Conservation (phyloP, 2,329 filamentous ascomycete genomes). For the Microdochium bolleyi region DNA sequence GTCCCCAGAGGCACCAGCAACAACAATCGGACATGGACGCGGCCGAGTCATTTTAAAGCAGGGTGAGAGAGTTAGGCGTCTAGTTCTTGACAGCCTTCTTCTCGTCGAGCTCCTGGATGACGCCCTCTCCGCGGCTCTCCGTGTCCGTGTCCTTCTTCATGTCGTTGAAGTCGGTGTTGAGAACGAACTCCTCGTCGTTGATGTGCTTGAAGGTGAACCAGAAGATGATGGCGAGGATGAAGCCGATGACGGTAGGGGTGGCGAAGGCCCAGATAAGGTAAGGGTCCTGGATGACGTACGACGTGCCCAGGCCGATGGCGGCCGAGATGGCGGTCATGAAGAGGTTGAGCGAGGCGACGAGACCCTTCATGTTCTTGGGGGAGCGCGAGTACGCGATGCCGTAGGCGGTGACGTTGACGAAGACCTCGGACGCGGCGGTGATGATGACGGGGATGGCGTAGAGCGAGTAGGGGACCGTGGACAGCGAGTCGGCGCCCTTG, state of each 20-base stretch:
- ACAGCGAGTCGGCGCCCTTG: slow-evolving; percentile 8
- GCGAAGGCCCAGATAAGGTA: slow-evolving; percentile 30
- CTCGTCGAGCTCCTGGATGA: slow-evolving; percentile 1
- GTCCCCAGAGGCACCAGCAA: no score
- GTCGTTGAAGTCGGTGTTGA: slow-evolving; percentile 16
- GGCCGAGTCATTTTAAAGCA: no score
- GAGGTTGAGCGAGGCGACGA: slow-evolving; percentile 63
- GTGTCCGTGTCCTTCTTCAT: slow-evolving; percentile 18
- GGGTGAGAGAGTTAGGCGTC: not conserved
- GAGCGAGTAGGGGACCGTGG: slow-evolving; percentile 5
- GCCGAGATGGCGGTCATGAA: slow-evolving; percentile 64
- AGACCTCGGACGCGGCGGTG: slow-evolving; percentile 43
- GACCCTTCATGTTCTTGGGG: slow-evolving; percentile 70
- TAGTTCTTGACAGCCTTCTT: slow-evolving; percentile 1
- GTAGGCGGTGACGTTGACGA: slow-evolving; percentile 52
- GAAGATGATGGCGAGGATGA: slow-evolving; percentile 15
- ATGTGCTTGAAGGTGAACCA: slow-evolving; percentile 19
- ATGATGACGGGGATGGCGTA: slow-evolving; percentile 37
- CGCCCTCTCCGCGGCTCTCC: slow-evolving; percentile 14
- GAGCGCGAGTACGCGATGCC: slow-evolving; percentile 75
- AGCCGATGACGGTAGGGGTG: slow-evolving; percentile 21
- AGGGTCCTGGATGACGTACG: slow-evolving; percentile 28
- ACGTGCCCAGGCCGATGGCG: slow-evolving; percentile 43
- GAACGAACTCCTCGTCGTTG: slow-evolving; percentile 19
- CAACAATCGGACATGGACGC: no score